Evolutionary conservation across 371 early-diverging fungal species (phyloP).

Genomic region (Mucor plumbeus): DNA sequence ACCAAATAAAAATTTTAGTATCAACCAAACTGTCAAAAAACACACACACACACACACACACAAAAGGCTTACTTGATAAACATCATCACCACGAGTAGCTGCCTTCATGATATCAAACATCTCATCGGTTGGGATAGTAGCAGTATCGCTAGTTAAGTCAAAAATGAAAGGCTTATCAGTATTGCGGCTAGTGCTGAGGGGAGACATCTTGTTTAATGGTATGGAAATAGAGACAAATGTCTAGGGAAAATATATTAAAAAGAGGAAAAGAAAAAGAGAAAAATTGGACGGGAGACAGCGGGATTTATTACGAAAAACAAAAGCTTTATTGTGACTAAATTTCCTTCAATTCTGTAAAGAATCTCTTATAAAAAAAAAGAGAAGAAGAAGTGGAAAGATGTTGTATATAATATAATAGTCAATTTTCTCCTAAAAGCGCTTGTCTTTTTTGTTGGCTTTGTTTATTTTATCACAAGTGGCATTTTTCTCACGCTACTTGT

Average conservation of each 20-base stretch:
- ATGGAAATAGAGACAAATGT: constrained; percentile 10
- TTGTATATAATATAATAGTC: not conserved
- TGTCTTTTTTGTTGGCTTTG: not conserved
- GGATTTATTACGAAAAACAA: constrained; percentile 12
- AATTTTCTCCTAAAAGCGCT: not conserved
- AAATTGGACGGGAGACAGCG: constrained; percentile 13
- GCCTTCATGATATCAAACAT: constrained; percentile 84
- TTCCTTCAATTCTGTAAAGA: not conserved
- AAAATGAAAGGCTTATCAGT: constrained; percentile 30
- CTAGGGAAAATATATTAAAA: not conserved
- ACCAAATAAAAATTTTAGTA: not conserved
- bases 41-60: too few relatives aligned
- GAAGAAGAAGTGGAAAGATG: not conserved
- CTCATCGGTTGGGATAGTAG: constrained; percentile 81
- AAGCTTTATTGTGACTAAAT: constrained; percentile 9
- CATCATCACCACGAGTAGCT: constrained; percentile 87
- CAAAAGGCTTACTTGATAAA: constrained; percentile 61
- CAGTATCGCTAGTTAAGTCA: constrained; percentile 72
- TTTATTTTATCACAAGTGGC: not conserved
- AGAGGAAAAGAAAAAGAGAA: not conserved
- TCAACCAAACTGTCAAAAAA: not conserved
- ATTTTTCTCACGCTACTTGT: constrained; percentile 13
- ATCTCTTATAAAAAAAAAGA: too few relatives aligned
- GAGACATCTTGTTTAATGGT: constrained; percentile 25
- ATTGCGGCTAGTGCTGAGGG: constrained; percentile 12